A percentile compares a stretch with the other conserved stretches of the same genome.
These are phyloP conservation scores for Aphanomyces cochlioides DNA, from an alignment of 352 stramenopile genomes.

Conservation along the genomic window DNA sequence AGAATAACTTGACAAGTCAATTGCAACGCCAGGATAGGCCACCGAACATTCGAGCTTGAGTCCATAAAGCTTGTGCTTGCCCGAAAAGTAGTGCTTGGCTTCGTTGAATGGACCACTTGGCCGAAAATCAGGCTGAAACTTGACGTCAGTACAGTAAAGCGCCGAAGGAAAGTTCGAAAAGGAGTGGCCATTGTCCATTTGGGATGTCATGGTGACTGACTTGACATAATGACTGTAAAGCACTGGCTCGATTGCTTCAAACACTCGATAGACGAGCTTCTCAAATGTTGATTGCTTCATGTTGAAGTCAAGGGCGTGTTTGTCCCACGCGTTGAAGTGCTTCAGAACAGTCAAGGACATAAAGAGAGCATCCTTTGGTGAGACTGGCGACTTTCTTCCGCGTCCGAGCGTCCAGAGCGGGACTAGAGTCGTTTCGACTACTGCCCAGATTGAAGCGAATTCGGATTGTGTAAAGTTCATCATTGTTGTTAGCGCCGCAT, in stretches of 20 bases:
- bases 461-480: too few relatives aligned
- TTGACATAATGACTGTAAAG: background rate
- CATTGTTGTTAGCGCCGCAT: too few relatives aligned
- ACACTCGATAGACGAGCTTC: conserved; percentile 11
- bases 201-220: background rate
- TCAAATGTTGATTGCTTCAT: conserved; percentile 14
- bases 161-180: conserved; percentile 8
- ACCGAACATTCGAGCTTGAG: conserved; percentile 1
- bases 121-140: conserved; percentile 4
- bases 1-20: background rate
- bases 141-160: conserved; percentile 2
- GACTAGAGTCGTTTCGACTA: too few relatives aligned
- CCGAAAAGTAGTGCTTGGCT: background rate
- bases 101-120: background rate
- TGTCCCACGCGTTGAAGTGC: conserved; percentile 18
- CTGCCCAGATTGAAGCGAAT: too few relatives aligned
- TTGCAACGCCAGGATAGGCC: background rate
- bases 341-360: conserved; percentile 25
- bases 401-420: too few relatives aligned
- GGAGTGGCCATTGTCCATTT: background rate
- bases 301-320: conserved; percentile 18
- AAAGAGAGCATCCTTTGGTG: conserved; percentile 18
- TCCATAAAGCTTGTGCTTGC: conserved; percentile 12
- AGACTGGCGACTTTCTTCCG: background rate
- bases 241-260: background rate